Evolutionary conservation across 192 early-diverging fungal genomes (phyloP).

Genomic region (Mortierella claussenii): DNA sequence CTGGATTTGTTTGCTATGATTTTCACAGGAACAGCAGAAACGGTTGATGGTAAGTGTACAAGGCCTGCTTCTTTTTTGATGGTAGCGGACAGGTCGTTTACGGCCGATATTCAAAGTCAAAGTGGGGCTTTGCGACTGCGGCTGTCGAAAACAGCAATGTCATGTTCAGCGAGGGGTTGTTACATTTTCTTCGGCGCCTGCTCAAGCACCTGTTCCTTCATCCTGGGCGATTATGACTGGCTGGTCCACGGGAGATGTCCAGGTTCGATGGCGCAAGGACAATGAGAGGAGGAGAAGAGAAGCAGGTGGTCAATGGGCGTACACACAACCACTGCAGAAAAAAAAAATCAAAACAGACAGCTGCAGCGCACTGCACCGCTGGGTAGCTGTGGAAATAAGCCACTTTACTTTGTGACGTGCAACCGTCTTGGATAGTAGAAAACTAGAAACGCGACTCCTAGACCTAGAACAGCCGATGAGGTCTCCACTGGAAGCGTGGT

Average conservation of each 20-base stretch:
- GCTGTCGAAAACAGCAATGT: no score
- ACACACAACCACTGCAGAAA: neutral
- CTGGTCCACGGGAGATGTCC: slow-evolving; percentile 16
- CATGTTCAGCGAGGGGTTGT: slow-evolving; percentile 27
- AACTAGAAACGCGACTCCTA: no score
- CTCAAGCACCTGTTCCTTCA: slow-evolving; percentile 84
- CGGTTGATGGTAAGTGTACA: neutral
- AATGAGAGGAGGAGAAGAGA: neutral
- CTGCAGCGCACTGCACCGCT: neutral
- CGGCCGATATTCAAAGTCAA: no score
- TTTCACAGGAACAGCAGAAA: neutral
- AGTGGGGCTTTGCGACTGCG: no score
- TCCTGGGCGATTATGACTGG: slow-evolving; percentile 35
- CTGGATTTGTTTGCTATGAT: slow-evolving; percentile 92
- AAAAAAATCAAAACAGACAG: slow-evolving; percentile 25
- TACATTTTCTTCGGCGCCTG: slow-evolving; percentile 78
- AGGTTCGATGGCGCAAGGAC: slow-evolving; percentile 5
- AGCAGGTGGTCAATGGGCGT: no score
- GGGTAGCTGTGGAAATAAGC: slow-evolving; percentile 1
- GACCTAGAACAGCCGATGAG: slow-evolving; percentile 16
- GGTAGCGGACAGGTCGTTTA: no score
- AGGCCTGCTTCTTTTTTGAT: no score
- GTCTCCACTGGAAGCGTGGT: slow-evolving; percentile 30
- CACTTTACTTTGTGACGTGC: no score
- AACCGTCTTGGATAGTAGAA: no score